phyloP scores from a whole-genome alignment of 2,329 filamentous ascomycete genomes.

The Colletotrichum sp. region DNA sequence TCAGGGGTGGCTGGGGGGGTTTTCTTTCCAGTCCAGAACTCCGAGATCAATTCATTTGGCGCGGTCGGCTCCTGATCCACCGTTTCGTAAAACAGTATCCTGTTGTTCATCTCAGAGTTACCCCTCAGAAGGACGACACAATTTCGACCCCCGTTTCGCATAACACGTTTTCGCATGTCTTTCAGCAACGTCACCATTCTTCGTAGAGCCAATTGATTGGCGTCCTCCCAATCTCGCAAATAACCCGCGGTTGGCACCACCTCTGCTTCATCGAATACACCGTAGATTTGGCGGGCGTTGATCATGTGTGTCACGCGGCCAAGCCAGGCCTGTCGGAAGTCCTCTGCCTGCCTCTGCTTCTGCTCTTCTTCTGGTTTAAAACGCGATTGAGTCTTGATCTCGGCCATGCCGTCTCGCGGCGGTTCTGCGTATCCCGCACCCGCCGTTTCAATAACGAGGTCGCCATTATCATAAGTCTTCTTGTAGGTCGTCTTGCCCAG shows the following conservation, averaged over 20 bases:
- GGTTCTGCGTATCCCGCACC: not conserved
- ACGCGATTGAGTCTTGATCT: conserved; percentile 23
- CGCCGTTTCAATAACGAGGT: not conserved
- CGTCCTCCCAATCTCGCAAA: not conserved
- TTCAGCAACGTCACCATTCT: not conserved
- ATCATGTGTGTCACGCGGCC: conserved; percentile 30
- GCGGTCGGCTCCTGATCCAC: not conserved
- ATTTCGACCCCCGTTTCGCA: not conserved
- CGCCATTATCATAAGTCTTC: not conserved
- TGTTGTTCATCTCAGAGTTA: rapidly evolving
- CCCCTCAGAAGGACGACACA: not conserved
- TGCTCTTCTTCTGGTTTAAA: not conserved
- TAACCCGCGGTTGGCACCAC: not conserved
- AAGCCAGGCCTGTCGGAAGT: conserved; percentile 31
- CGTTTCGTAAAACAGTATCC: not conserved
- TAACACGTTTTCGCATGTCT: not conserved
- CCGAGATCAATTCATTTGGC: not conserved
- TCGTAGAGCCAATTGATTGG: not conserved
- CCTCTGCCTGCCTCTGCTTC: not conserved
- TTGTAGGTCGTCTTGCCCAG: not conserved
- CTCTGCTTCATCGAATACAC: not conserved
- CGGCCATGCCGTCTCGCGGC: conserved; percentile 20
- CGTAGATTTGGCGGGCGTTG: conserved; percentile 20
- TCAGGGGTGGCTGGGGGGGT: not conserved
- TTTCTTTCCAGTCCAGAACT: not conserved